These are phyloP conservation scores for Penicillium odoratum DNA, from an alignment of 495 filamentous ascomycete genomes.

Conservation along the genomic window DNA sequence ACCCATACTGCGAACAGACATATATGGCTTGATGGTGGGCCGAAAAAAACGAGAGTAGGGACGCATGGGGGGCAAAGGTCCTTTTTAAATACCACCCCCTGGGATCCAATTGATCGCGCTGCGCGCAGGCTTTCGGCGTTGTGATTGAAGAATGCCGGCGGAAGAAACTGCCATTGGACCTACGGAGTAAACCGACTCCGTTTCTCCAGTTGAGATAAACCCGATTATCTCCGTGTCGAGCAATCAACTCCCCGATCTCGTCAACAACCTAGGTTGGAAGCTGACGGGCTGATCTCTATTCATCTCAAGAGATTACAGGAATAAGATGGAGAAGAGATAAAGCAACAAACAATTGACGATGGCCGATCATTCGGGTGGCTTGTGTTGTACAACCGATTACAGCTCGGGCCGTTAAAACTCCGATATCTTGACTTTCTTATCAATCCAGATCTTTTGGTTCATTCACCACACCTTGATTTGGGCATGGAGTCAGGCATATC, in stretches of 20 bases:
- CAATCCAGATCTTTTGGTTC: constrained; percentile 11
- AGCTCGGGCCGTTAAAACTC: constrained; percentile 37
- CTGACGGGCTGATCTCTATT: not conserved
- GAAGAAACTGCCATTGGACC: constrained; percentile 6
- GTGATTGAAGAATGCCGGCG: constrained; percentile 10
- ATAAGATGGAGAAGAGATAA: not conserved
- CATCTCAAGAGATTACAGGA: not conserved
- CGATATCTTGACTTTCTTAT: constrained; percentile 31
- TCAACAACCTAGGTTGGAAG: constrained; percentile 4
- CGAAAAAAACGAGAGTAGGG: constrained; percentile 20
- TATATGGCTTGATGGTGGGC: constrained; percentile 15
- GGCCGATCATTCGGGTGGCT: constrained; percentile 1
- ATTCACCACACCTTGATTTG: constrained; percentile 13
- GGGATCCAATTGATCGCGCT: constrained; percentile 1
- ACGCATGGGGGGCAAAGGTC: constrained; percentile 28
- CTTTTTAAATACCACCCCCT: constrained; percentile 11
- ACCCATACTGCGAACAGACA: constrained; percentile 37
- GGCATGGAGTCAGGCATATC: constrained; percentile 38
- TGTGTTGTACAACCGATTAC: constrained; percentile 8
- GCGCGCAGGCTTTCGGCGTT: constrained; percentile 5
- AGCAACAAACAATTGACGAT: not conserved
- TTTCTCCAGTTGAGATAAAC: not conserved
- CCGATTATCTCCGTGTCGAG: constrained; percentile 26
- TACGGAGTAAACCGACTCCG: constrained; percentile 1
- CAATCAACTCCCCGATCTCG: constrained; percentile 10